Percentiles rank a stretch among this genome's conserved stretches.
Evolutionary conservation across 345 rosid species (phyloP).

Genomic region (Eucalyptus viminalis): DNA sequence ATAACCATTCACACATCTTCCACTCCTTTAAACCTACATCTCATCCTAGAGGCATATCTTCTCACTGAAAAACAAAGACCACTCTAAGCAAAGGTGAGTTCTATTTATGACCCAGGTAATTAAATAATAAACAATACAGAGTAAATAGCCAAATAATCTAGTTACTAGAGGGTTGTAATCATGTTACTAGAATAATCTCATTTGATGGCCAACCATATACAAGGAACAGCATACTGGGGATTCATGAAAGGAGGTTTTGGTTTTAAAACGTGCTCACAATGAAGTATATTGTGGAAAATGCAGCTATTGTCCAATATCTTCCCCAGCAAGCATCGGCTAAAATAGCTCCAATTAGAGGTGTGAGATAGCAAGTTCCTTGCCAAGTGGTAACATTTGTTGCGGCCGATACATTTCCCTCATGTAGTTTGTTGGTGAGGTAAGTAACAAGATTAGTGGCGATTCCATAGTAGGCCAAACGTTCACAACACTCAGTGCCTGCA

Average conservation of each 20-base stretch:
- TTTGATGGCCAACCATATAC: background rate
- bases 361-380: constrained; percentile 32
- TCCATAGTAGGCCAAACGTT: constrained; percentile 41
- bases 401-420: constrained; percentile 29
- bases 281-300: constrained; percentile 27
- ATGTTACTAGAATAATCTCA: background rate
- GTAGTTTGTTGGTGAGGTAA: constrained; percentile 26
- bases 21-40: background rate
- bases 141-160: background rate
- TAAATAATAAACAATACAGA: background rate
- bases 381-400: constrained; percentile 31
- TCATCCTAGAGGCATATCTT: background rate
- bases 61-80: background rate
- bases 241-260: background rate
- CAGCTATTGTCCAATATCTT: constrained; percentile 37
- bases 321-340: constrained; percentile 44
- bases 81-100: background rate
- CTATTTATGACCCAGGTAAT: background rate
- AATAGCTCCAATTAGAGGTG: constrained; percentile 34
- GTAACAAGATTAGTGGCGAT: constrained; percentile 35
- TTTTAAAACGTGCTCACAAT: constrained; percentile 3
- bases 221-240: background rate
- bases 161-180: background rate
- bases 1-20: background rate
- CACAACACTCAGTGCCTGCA: constrained; percentile 38